A percentile compares a stretch with the other conserved stretches of the same genome.
These are phyloP conservation scores for Ricinus communis DNA, from an alignment of 345 rosid genomes.

Conservation along the genomic window DNA sequence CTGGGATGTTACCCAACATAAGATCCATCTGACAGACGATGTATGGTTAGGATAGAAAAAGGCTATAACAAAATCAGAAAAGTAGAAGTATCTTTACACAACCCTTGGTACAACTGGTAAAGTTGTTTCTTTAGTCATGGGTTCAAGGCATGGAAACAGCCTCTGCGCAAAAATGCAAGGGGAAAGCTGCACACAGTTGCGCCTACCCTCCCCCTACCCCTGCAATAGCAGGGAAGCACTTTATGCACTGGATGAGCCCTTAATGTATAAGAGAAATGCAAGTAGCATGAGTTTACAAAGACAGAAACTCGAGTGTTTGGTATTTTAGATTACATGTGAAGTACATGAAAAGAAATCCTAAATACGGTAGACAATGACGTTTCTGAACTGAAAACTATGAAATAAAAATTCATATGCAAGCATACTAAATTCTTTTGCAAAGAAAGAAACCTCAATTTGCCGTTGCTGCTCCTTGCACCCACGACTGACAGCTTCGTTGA, in stretches of 20 bases:
- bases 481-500: slow-evolving; percentile 78
- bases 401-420: slow-evolving; percentile 6
- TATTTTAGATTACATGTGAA: neutral
- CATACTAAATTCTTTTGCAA: neutral
- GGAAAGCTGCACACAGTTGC: too few relatives aligned
- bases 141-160: too few relatives aligned
- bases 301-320: neutral
- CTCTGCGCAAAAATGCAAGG: too few relatives aligned
- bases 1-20: slow-evolving; percentile 86
- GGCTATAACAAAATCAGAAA: neutral
- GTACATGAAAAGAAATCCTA: neutral
- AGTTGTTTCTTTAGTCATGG: too few relatives aligned
- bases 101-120: too few relatives aligned
- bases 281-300: neutral
- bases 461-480: slow-evolving; percentile 98
- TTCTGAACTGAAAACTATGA: neutral
- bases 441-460: slow-evolving; percentile 71
- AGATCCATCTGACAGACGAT: slow-evolving; percentile 74
- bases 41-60: slow-evolving; percentile 3
- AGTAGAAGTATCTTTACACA: neutral
- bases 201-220: too few relatives aligned
- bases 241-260: too few relatives aligned
- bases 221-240: too few relatives aligned
- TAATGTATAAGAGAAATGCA: neutral
- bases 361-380: neutral